Conservation (phyloP, 495 filamentous ascomycete species). For the Thermothielavioides terrestris region DNA sequence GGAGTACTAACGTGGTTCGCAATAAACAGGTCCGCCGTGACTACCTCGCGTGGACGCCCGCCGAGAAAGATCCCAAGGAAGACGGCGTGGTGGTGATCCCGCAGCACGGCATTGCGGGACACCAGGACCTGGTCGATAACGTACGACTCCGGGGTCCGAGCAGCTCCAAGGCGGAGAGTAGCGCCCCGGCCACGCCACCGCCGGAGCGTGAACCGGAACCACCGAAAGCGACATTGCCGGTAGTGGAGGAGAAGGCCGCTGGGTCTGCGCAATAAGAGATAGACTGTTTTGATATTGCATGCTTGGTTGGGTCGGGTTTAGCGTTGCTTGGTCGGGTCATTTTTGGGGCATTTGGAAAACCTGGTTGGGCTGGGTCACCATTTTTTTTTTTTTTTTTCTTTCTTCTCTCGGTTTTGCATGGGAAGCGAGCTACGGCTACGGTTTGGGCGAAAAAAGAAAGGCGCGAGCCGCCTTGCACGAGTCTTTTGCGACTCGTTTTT, state of each 20-base stretch:
- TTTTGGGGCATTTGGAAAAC: neutral
- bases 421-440: neutral
- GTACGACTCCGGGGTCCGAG: slow-evolving; percentile 5
- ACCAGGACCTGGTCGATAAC: slow-evolving; percentile 34
- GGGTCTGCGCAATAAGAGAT: neutral
- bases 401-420: slow-evolving; percentile 2
- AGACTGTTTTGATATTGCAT: neutral
- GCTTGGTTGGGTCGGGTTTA: neutral
- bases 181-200: slow-evolving; percentile 10
- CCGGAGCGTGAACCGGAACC: neutral
- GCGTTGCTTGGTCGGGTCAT: neutral
- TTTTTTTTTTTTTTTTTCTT: neutral
- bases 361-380: neutral
- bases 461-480: neutral
- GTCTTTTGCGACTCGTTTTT: slow-evolving; percentile 1
- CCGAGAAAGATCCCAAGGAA: slow-evolving; percentile 60
- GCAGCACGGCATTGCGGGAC: slow-evolving; percentile 74
- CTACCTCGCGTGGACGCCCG: slow-evolving; percentile 94
- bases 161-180: neutral
- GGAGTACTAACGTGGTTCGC: neutral
- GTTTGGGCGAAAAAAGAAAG: neutral
- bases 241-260: neutral
- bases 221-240: neutral
- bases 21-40: slow-evolving; percentile 64
- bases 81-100: slow-evolving; percentile 58